Base-by-base conservation (phyloP, 805 yeast species). In the Wickerhamomyces sydowiorum region DNA sequence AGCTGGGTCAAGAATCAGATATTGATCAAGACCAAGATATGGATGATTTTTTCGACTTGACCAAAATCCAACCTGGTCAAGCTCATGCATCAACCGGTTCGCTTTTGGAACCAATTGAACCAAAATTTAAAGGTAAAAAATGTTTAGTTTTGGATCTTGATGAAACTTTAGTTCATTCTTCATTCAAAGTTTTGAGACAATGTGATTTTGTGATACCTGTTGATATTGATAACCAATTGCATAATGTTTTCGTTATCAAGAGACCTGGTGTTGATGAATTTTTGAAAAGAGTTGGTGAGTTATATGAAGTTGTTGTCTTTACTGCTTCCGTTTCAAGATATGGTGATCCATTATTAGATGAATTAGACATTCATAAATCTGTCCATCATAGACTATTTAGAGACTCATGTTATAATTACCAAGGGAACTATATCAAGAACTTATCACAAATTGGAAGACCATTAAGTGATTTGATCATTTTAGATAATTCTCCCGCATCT, bases 251-350 rank as follows among this genome's bases (percentile, higher is more conserved):
- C 60, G 99, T 93, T 20, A 89, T 90, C 43, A 93, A 93, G 60
- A 76, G 99, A 55, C 99, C 99, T 1, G 99, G 99, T 1, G 98
- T 95, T 39, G 99, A 93, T 64, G 95, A 87, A 59, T 93, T 93
- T 57, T 70, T 93, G 69, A 69, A 68, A 53, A 73, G 76, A 49
- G 96, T 91, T 37, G 96, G 97, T 22, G 73, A 86, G 59, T 62
- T 90, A 54, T 93, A 74, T 60, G 99, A 93, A 65, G 96, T 93
- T 43, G 98, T 93, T 20, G 96, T 93, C 4, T 93, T 93, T 64
- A 93, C 99, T 0, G 99, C 99, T 1, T 83, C 95, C 35, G 98
- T 93, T 12, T 77, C 93, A 49, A 79, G 96, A 58, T 93, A 93
- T 59, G 99, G 98, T 35, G 96, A 93, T 61, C 99, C 99, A 4